Percentiles rank a stretch among this genome's conserved stretches.
Evolutionary conservation across 2,329 filamentous ascomycete species (phyloP).

Genomic region (Monosporascus ibericus): DNA sequence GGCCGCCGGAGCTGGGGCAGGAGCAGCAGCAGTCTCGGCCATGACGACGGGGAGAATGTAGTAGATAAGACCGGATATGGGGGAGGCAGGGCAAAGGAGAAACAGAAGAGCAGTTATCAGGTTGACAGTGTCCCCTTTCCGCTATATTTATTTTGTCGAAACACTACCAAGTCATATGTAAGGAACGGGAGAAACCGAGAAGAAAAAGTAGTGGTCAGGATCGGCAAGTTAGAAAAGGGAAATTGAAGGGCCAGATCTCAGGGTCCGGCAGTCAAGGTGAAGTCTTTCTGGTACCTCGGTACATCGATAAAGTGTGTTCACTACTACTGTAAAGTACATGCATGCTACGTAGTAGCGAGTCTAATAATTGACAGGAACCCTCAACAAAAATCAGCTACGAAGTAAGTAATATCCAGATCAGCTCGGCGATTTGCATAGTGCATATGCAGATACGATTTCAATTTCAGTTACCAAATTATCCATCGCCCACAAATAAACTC

Average conservation of each 20-base stretch:
- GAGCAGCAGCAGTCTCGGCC: conserved; percentile 39
- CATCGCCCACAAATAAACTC: too few relatives aligned
- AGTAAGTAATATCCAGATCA: too few relatives aligned
- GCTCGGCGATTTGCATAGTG: too few relatives aligned
- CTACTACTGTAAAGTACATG: background rate
- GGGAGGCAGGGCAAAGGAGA: conserved; percentile 1
- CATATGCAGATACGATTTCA: too few relatives aligned
- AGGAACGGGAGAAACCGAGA: background rate
- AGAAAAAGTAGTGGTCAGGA: background rate
- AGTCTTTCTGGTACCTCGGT: too few relatives aligned
- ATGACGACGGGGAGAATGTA: conserved; percentile 28
- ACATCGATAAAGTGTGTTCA: background rate
- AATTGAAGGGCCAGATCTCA: background rate
- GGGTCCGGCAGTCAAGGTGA: background rate
- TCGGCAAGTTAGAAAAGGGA: background rate
- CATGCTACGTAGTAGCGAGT: too few relatives aligned
- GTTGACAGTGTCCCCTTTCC: background rate
- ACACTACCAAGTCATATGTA: too few relatives aligned
- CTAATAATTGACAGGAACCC: too few relatives aligned
- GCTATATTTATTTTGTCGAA: background rate
- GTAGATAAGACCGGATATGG: too few relatives aligned
- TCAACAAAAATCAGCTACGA: too few relatives aligned
- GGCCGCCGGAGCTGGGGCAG: conserved; percentile 40
- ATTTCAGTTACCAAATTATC: too few relatives aligned
- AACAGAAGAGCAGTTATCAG: conserved; percentile 3